Base-by-base conservation (phyloP, 2,329 filamentous ascomycete species). In the Zasmidium angulare region DNA sequence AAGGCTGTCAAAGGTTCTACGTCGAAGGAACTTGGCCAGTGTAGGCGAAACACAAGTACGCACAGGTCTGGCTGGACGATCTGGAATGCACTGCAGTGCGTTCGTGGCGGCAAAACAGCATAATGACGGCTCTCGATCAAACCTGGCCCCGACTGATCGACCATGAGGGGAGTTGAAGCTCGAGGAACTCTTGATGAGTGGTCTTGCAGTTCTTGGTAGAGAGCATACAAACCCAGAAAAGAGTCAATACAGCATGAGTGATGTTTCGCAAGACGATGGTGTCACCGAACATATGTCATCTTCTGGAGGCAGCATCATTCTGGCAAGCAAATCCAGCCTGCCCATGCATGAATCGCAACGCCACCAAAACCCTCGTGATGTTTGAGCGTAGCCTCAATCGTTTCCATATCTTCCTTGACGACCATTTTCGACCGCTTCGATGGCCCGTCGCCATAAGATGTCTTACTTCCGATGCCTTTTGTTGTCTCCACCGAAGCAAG, bases 41-140 rank as follows among this genome's bases (percentile, higher is more conserved):
- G n/a, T n/a, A n/a, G n/a, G n/a, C n/a, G n/a, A n/a, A n/a, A n/a
- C n/a, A n/a, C n/a, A n/a, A n/a, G n/a, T n/a, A n/a, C n/a, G n/a
- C n/a, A n/a, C n/a, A n/a, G n/a, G n/a, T n/a, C n/a, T n/a, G n/a
- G n/a, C n/a, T n/a, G n/a, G n/a, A n/a, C n/a, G n/a, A n/a, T n/a
- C n/a, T n/a, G n/a, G n/a, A n/a, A n/a, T n/a, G n/a, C n/a, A n/a
- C n/a, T n/a, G n/a, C n/a, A n/a, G 53, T 49, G 10, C 31, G 21
- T n/a, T 19, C 9, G 12, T 24, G 53, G 48, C 14, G 20, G 12
- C 22, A 23, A 17, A 53, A 60, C 40, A 40, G 31, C 3, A 50
- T 60, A 24, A 23, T 56, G 3, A 53, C 53, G 2, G 48, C 53
- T 20, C 49, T 56, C 40, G 50, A 60, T 46, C 58, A 60, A 21